Conservation (phyloP, 306 rosid genomes). For the Castanea sativa region DNA sequence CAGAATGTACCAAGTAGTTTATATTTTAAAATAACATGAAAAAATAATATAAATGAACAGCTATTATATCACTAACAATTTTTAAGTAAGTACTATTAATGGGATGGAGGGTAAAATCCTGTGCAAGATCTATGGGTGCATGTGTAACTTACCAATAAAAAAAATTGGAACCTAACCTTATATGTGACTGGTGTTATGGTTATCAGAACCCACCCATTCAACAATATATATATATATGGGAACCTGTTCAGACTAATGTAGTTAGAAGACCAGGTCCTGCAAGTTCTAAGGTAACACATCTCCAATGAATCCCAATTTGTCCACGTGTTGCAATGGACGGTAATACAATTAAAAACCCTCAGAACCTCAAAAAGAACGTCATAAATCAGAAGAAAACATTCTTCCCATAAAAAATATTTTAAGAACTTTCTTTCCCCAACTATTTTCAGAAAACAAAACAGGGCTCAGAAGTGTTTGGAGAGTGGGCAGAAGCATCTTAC, state of each 20-base stretch:
- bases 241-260: background rate
- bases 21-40: too few relatives aligned
- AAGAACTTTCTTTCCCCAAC: background rate
- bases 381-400: background rate
- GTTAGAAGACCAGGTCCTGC: background rate
- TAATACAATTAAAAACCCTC: background rate
- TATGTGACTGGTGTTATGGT: background rate
- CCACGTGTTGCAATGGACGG: background rate
- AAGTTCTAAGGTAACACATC: background rate
- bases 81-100: too few relatives aligned
- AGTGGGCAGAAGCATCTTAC: conserved; percentile 40
- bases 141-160: too few relatives aligned
- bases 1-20: background rate
- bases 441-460: background rate
- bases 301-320: background rate
- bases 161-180: background rate
- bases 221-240: background rate
- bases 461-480: background rate
- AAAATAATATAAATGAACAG: too few relatives aligned
- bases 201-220: background rate
- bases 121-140: too few relatives aligned
- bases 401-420: background rate
- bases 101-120: too few relatives aligned
- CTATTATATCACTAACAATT: too few relatives aligned
- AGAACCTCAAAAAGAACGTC: background rate